Percentiles rank a stretch among this genome's conserved stretches.
Evolutionary conservation across 441 rosid genomes (phyloP).

Genomic region (Adansonia grandidieri): DNA sequence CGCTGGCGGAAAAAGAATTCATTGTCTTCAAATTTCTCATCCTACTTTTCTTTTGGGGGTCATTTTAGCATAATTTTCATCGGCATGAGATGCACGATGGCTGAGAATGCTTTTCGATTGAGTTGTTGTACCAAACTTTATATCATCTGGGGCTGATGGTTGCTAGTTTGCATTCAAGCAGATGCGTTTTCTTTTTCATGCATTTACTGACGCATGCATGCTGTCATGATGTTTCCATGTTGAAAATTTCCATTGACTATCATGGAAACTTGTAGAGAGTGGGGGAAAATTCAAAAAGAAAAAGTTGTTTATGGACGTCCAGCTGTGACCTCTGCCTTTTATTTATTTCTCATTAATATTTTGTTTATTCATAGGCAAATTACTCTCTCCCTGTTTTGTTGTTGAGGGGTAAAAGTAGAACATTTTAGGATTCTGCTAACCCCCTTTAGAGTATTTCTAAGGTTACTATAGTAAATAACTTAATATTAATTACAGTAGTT

Average conservation of each 20-base stretch:
- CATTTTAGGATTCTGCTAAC: neutral
- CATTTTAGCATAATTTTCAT: neutral
- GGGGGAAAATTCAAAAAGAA: neutral
- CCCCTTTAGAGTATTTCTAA: neutral
- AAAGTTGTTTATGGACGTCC: neutral
- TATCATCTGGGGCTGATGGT: neutral
- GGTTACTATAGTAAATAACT: neutral
- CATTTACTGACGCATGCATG: too few relatives aligned
- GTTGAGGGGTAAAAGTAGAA: neutral
- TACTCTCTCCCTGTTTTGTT: neutral
- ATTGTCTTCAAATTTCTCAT: neutral
- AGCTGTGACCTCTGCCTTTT: neutral
- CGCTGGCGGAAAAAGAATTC: neutral
- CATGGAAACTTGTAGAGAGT: too few relatives aligned
- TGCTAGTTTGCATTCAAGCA: too few relatives aligned
- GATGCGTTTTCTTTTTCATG: too few relatives aligned
- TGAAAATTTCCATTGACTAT: too few relatives aligned
- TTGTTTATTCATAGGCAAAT: neutral
- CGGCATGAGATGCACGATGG: neutral
- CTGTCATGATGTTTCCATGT: too few relatives aligned
- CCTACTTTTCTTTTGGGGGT: neutral
- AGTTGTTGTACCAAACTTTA: neutral
- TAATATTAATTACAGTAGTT: neutral
- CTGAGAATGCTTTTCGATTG: neutral
- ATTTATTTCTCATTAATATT: neutral